Conservation (phyloP, 2,329 filamentous ascomycete genomes). For the Xylariaceae sp. region DNA sequence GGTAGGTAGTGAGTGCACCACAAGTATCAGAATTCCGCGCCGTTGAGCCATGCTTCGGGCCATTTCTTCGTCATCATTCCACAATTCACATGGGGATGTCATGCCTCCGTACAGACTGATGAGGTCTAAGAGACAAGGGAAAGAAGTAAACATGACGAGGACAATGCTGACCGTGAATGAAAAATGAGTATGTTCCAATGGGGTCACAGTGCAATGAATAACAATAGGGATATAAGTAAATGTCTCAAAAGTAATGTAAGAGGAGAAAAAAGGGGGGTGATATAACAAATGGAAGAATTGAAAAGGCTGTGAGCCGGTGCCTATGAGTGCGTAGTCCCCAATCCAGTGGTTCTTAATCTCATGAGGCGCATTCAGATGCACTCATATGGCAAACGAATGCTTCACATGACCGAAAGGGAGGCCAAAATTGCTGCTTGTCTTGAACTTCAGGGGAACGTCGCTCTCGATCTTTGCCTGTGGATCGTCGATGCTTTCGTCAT, state of each 20-base stretch:
- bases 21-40: too few relatives aligned
- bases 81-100: too few relatives aligned
- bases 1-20: too few relatives aligned
- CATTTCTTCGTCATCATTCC: too few relatives aligned
- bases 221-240: neutral
- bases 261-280: slow-evolving; percentile 10
- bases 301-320: neutral
- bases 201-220: too few relatives aligned
- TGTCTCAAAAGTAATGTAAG: neutral
- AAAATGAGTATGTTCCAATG: neutral
- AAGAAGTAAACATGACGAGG: too few relatives aligned
- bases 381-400: slow-evolving; percentile 7
- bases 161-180: too few relatives aligned
- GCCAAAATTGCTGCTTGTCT: slow-evolving; percentile 28
- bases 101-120: too few relatives aligned
- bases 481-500: slow-evolving; percentile 15
- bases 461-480: slow-evolving; percentile 16
- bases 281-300: neutral
- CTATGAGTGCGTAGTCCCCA: neutral
- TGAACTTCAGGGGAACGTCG: slow-evolving; percentile 25
- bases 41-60: too few relatives aligned
- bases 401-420: slow-evolving; percentile 24
- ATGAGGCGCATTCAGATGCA: neutral
- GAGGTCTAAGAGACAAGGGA: too few relatives aligned
- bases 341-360: neutral